Evolutionary conservation across 805 yeast genomes (phyloP).

Genomic region (Starmerella sp.): DNA sequence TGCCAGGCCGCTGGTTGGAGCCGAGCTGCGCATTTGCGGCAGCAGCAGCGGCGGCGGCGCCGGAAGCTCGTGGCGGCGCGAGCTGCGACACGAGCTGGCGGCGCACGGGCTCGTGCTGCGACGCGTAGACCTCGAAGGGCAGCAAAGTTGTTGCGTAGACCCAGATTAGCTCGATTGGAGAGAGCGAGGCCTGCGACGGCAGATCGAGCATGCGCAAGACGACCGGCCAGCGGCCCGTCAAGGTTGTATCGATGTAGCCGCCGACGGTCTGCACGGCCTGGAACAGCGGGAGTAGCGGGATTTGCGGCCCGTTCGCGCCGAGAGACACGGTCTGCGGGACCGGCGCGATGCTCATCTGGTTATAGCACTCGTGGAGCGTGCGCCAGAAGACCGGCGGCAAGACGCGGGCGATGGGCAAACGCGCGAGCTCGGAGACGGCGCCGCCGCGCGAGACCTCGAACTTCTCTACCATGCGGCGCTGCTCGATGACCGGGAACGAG

Average conservation of each 20-base stretch:
- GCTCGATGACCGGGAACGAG: conserved; percentile 10
- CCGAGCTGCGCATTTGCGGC: neutral
- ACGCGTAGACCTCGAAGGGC: conserved; percentile 19
- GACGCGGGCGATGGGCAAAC: conserved; percentile 12
- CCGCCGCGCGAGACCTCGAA: conserved; percentile 14
- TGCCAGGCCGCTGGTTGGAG: neutral
- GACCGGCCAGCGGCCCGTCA: conserved; percentile 15
- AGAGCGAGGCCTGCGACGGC: conserved; percentile 2
- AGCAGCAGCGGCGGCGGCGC: neutral
- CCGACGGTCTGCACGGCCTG: conserved; percentile 17
- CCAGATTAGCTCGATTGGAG: conserved; percentile 13
- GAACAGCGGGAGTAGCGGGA: conserved; percentile 16
- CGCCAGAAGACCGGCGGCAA: conserved; percentile 16
- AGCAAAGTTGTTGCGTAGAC: conserved; percentile 19
- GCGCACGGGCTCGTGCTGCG: conserved; percentile 12
- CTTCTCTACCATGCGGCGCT: conserved; percentile 14
- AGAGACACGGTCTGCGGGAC: conserved; percentile 7
- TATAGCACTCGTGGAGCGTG: conserved; percentile 13
- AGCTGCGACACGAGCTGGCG: conserved; percentile 10
- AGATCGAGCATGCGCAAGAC: conserved; percentile 14
- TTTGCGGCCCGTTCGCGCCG: conserved; percentile 4
- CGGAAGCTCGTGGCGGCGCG: neutral
- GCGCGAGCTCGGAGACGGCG: conserved; percentile 2
- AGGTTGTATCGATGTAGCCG: conserved; percentile 14
- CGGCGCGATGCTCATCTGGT: conserved; percentile 9